Evolutionary conservation across 306 rosid species (phyloP).

Genomic region (Prunus kanzakura): DNA sequence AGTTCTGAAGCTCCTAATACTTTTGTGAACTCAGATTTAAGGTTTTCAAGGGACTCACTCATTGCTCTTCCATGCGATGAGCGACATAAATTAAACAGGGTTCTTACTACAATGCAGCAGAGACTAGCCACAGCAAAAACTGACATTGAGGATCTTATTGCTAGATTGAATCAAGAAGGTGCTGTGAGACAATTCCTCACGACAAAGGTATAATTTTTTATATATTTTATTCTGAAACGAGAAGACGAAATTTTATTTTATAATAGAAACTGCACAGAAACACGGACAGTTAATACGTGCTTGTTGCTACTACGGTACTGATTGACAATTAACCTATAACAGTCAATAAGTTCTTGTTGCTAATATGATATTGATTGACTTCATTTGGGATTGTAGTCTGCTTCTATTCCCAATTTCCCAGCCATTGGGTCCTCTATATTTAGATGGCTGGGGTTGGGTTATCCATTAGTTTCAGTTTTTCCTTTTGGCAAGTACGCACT

Average conservation of each 20-base stretch:
- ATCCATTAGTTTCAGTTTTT: background rate
- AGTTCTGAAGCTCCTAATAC: conserved; percentile 36
- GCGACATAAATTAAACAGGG: conserved; percentile 60
- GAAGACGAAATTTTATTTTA: too few species aligned
- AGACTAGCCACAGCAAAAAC: conserved; percentile 63
- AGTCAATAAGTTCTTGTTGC: background rate
- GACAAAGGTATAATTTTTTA: conserved; percentile 51
- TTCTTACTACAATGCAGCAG: conserved; percentile 57
- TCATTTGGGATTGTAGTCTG: background rate
- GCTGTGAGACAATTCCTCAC: conserved; percentile 74
- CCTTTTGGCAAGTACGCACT: background rate
- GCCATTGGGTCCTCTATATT: background rate
- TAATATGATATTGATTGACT: background rate
- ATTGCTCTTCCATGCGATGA: conserved; percentile 54
- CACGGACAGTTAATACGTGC: background rate
- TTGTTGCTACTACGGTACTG: background rate
- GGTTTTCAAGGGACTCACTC: conserved; percentile 26
- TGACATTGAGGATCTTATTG: conserved; percentile 76
- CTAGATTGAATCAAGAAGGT: conserved; percentile 84
- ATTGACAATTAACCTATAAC: background rate
- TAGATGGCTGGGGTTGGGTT: background rate
- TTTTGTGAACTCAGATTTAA: conserved; percentile 12
- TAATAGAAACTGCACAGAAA: too few species aligned
- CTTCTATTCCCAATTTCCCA: background rate
- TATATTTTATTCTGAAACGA: background rate